Evolutionary conservation across 148 eudicot species (phyloP).

Genomic region (Rhododendron ovatum): DNA sequence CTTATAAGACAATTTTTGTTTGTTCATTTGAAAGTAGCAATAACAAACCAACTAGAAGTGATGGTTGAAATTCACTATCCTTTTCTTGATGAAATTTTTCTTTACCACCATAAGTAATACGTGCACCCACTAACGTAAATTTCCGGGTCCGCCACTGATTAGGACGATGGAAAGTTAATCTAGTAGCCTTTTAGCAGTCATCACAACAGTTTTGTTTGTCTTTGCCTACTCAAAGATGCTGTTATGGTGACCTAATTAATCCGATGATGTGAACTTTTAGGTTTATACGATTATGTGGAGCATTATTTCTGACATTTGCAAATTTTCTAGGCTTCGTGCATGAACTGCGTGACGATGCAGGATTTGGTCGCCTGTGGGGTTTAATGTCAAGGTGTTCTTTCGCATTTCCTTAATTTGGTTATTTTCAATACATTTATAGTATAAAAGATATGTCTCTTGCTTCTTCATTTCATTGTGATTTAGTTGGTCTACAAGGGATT

Average conservation of each 20-base stretch:
- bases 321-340: conserved; percentile 50
- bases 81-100: too few relatives aligned
- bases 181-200: background rate
- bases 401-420: conserved; percentile 5
- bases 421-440: background rate
- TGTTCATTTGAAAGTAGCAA: too few relatives aligned
- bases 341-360: conserved; percentile 85
- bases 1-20: too few relatives aligned
- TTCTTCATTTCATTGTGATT: background rate
- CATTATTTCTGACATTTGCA: conserved; percentile 4
- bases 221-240: background rate
- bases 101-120: too few relatives aligned
- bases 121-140: too few relatives aligned
- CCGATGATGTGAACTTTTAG: background rate
- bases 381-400: conserved; percentile 69
- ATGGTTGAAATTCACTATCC: too few relatives aligned
- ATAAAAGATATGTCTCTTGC: background rate
- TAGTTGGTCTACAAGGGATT: background rate
- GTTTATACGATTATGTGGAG: background rate
- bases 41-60: too few relatives aligned
- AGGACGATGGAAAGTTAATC: background rate
- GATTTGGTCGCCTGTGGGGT: conserved; percentile 88
- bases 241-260: background rate
- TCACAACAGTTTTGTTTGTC: background rate
- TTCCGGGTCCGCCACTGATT: background rate